phyloP scores from a whole-genome alignment of 2,329 filamentous ascomycete species.

The Alternaria longipes region DNA sequence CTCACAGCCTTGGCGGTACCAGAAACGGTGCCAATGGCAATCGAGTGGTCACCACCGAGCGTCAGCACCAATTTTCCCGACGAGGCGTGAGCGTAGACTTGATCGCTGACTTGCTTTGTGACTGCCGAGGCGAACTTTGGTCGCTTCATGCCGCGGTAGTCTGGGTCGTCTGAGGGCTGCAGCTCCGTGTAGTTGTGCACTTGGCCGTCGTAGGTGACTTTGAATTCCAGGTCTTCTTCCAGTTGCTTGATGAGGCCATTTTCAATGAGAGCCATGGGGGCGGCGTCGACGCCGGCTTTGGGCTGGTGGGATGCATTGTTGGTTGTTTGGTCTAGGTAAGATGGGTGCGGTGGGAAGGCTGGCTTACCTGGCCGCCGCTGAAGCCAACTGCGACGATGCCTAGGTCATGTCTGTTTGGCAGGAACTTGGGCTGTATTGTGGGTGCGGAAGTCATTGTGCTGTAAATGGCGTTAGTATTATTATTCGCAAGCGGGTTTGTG shows the following conservation, averaged over 20 bases:
- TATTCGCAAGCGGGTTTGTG: background rate
- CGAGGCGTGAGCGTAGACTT: constrained; percentile 87
- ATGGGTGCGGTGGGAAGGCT: background rate
- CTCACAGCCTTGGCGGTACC: constrained; percentile 86
- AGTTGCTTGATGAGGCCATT: constrained; percentile 87
- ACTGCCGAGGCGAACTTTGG: constrained; percentile 86
- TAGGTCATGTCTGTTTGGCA: constrained; percentile 79
- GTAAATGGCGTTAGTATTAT: constrained; percentile 1
- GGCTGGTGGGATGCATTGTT: constrained; percentile 62
- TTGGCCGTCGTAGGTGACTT: constrained; percentile 80
- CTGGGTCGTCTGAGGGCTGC: constrained; percentile 75
- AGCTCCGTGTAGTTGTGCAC: constrained; percentile 85
- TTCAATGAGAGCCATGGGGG: constrained; percentile 86
- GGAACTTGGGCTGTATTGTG: constrained; percentile 75
- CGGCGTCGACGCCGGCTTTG: constrained; percentile 91
- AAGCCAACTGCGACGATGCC: constrained; percentile 96
- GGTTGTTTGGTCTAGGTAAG: background rate
- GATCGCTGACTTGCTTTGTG: constrained; percentile 78
- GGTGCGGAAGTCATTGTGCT: constrained; percentile 63
- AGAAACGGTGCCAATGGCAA: constrained; percentile 92
- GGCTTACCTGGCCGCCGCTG: constrained; percentile 87
- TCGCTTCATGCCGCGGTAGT: constrained; percentile 93
- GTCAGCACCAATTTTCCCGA: constrained; percentile 89
- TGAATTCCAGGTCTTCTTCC: constrained; percentile 85
- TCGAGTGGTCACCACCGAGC: constrained; percentile 93